Evolutionary conservation across 495 filamentous ascomycete species (phyloP), one percentile per base, ranked within the genome.

Genomic region (Extremus antarcticus): DNA sequence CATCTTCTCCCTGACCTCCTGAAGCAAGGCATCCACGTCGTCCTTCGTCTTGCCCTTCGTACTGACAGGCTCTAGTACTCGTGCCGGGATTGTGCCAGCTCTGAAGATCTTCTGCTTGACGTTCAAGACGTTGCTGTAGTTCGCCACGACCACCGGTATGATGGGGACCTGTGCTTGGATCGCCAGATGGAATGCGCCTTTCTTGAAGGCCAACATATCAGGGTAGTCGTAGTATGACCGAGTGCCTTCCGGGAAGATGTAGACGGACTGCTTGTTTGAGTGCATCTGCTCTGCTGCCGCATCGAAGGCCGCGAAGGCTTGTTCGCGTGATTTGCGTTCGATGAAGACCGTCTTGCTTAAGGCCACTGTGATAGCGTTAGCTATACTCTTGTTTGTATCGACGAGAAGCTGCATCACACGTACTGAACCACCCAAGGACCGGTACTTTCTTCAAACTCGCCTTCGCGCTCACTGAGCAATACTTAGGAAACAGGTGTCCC

Each of bases 131-230:
- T 95, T 81, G 25, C 79, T 82, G 67, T 98, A 98, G 72, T 94
- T 96, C 63, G 81, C 86, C 9, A 80, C 78, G 20, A 97, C 87
- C 20, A 95, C 74, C 0, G 91, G 91, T 38, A 99, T 84, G 64
- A 97, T 87, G 19, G 88, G 89, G 24, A 95, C 91, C 64, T 88
- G 84, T 0, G 91, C 94, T 73, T 96, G 86, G 7, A 99, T 81
- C 20, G 92, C 92, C 11, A 98, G 74, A 68, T 97, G 92, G 71
- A 97, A 99, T 38, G 92, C 92, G 55, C 92, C 92, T 74, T 97
- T 97, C 74, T 99, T 98, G 74, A 97, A 99, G 7, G 86, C 82
- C 52, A 96, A 72, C 63, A 99, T 70, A 49, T 76, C 81, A 4
- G 92, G 85, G 47, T 87, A 81, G 60, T 83, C 79, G 47, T 84